Evolutionary conservation across 164 flowering plant genomes (phyloP).

Genomic region (Warburgia ugandensis): DNA sequence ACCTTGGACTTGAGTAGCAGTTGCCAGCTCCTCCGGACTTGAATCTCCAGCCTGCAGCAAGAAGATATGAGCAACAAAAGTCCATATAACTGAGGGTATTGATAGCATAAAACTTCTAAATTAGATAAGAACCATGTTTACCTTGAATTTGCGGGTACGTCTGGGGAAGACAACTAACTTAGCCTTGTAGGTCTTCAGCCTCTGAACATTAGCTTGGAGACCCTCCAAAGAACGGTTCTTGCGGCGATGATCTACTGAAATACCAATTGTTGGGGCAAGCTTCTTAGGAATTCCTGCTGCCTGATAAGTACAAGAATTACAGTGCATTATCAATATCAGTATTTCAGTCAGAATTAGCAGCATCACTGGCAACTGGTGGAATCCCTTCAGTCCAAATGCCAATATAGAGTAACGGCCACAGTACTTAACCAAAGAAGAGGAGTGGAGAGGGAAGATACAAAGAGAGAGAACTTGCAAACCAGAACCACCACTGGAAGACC

Average conservation of each 20-base stretch:
- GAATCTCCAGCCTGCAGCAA: slow-evolving; percentile 38
- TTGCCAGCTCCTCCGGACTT: slow-evolving; percentile 34
- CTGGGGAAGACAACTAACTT: slow-evolving; percentile 84
- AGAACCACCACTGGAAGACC: not conserved
- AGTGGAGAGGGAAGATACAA: not conserved
- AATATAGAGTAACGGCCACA: not conserved
- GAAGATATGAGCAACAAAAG: no score
- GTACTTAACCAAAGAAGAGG: not conserved
- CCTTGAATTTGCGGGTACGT: slow-evolving; percentile 61
- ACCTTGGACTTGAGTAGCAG: slow-evolving; percentile 39
- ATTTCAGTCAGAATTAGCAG: not conserved
- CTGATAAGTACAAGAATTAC: slow-evolving; percentile 20
- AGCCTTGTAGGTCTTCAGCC: slow-evolving; percentile 83
- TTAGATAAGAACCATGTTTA: slow-evolving; percentile 13
- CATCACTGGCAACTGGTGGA: not conserved
- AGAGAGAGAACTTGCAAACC: not conserved
- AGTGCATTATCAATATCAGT: not conserved
- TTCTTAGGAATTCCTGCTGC: slow-evolving; percentile 79
- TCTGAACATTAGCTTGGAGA: slow-evolving; percentile 67
- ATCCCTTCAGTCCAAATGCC: not conserved
- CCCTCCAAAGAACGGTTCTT: slow-evolving; percentile 69
- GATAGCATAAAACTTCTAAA: no score
- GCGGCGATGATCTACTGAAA: slow-evolving; percentile 71
- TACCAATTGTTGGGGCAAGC: slow-evolving; percentile 75
- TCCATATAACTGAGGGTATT: no score